phyloP scores from a whole-genome alignment of 176 grass and related monocot genomes.

The Puccinellia tenuiflora region DNA sequence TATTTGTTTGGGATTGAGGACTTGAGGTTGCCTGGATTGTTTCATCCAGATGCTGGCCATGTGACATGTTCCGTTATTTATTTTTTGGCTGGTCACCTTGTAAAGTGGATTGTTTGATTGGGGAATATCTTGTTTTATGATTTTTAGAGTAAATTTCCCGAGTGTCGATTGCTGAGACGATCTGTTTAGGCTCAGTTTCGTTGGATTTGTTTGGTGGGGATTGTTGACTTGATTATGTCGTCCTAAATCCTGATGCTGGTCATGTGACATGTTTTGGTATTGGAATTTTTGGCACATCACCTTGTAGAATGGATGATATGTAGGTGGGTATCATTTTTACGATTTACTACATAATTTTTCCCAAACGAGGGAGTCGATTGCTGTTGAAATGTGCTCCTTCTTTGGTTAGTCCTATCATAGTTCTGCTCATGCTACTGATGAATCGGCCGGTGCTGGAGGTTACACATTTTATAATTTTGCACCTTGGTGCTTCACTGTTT shows the following conservation, averaged over 20 bases:
- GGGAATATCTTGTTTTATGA: not conserved
- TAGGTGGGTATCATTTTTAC: not conserved
- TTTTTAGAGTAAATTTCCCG: not conserved
- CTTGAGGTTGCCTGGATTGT: not conserved
- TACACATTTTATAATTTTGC: not conserved
- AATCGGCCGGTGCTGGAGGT: not conserved
- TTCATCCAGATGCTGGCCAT: not conserved
- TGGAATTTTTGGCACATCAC: not conserved
- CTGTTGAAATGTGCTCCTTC: not conserved
- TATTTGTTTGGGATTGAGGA: not conserved
- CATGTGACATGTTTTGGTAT: not conserved
- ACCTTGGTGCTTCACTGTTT: not conserved
- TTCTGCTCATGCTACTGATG: not conserved
- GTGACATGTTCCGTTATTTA: not conserved
- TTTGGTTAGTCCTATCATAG: not conserved
- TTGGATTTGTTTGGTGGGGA: not conserved
- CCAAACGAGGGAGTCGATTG: not conserved
- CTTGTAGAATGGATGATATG: not conserved
- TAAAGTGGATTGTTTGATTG: not conserved
- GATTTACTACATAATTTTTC: not conserved
- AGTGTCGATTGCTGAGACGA: not conserved
- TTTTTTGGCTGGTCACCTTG: not conserved
- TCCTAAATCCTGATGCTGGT: not conserved
- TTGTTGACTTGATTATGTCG: not conserved
- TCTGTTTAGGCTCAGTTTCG: not conserved